Conservation (phyloP, 805 yeast species). For the Saccharomyces cerevisiae region DNA sequence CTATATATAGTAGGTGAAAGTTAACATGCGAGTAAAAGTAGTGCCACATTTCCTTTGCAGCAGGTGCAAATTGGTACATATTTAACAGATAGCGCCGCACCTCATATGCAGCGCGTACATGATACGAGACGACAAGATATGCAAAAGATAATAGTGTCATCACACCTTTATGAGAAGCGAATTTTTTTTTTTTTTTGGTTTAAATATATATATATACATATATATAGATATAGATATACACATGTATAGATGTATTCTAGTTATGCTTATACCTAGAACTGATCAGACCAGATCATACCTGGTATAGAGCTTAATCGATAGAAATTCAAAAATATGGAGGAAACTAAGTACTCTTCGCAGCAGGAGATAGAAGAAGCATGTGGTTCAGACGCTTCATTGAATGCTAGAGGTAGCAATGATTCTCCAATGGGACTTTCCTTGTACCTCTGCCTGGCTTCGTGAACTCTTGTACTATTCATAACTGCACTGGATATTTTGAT, state of each 20-base stretch:
- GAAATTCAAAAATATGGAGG: too few relatives aligned
- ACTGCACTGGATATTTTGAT: constrained; percentile 56
- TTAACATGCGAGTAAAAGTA: neutral
- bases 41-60: neutral
- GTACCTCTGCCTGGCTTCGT: constrained; percentile 2
- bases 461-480: constrained; percentile 22
- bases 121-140: neutral
- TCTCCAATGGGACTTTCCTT: neutral
- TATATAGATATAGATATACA: too few relatives aligned
- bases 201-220: too few relatives aligned
- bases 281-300: too few relatives aligned
- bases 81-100: neutral
- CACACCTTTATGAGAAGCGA: too few relatives aligned
- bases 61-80: neutral
- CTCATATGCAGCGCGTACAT: neutral
- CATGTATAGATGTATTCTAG: too few relatives aligned
- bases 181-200: too few relatives aligned
- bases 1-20: neutral
- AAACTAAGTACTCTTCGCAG: neutral
- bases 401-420: neutral
- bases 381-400: neutral
- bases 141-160: too few relatives aligned
- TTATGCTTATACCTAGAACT: too few relatives aligned
- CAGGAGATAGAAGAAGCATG: neutral
- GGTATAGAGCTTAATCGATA: too few relatives aligned